A percentile compares a stretch with the other conserved stretches of the same genome.
Conservation (phyloP, 2,329 filamentous ascomycete species). For the Ophiocordyceps camponoti-leonardi region DNA sequence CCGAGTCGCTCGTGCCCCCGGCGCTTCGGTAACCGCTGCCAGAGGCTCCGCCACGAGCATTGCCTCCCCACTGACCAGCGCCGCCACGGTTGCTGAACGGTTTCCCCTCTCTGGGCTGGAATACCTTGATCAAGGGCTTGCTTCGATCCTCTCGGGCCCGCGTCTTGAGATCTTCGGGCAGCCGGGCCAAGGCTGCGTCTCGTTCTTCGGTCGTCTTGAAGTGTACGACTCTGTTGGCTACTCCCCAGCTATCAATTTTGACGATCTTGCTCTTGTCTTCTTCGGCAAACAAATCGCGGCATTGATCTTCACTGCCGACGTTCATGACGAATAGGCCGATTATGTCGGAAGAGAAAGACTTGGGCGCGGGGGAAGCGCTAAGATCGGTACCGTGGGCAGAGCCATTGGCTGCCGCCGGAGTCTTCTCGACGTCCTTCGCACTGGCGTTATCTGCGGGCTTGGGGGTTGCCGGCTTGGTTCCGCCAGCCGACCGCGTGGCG, state of each 20-base stretch:
- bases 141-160: slow-evolving; percentile 54
- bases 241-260: slow-evolving; percentile 62
- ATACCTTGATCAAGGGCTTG: slow-evolving; percentile 70
- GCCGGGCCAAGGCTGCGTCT: slow-evolving; percentile 56
- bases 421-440: slow-evolving; percentile 39
- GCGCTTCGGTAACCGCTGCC: slow-evolving; percentile 72
- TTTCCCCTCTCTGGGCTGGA: slow-evolving; percentile 49
- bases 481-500: slow-evolving; percentile 15
- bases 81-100: slow-evolving; percentile 42
- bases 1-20: slow-evolving; percentile 54
- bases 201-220: slow-evolving; percentile 70
- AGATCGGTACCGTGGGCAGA: slow-evolving; percentile 33
- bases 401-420: slow-evolving; percentile 31
- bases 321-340: slow-evolving; percentile 85
- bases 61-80: slow-evolving; percentile 50
- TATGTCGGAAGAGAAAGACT: slow-evolving; percentile 45
- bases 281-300: slow-evolving; percentile 63
- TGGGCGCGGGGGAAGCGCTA: slow-evolving; percentile 39
- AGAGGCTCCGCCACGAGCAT: slow-evolving; percentile 39
- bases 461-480: slow-evolving; percentile 25
- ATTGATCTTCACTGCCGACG: slow-evolving; percentile 66
- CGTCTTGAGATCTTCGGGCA: slow-evolving; percentile 63
- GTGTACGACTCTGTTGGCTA: slow-evolving; percentile 68
- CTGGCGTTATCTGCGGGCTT: slow-evolving; percentile 27
- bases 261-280: slow-evolving; percentile 71